Evolutionary conservation across 2,329 filamentous ascomycete genomes (phyloP).

Genomic region (Xylariaceae sp.): DNA sequence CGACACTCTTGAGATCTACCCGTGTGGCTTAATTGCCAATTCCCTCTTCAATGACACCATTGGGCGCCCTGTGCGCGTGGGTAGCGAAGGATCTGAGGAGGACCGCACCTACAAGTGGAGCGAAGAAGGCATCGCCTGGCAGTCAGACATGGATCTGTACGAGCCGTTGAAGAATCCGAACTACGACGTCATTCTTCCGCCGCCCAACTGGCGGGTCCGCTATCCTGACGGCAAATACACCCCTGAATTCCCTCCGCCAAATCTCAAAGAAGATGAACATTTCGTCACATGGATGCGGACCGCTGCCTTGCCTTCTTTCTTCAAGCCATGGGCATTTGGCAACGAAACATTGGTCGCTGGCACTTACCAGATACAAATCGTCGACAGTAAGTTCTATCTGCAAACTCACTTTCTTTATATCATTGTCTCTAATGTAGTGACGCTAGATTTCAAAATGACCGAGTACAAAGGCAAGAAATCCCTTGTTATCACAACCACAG

Average conservation of each 20-base stretch:
- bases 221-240: conserved; percentile 77
- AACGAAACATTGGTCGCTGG: conserved; percentile 72
- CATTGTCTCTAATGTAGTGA: conserved; percentile 2
- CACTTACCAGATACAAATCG: conserved; percentile 77
- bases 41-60: conserved; percentile 97
- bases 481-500: conserved; percentile 86
- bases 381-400: conserved; percentile 72
- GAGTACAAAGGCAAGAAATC: conserved; percentile 88
- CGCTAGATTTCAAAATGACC: conserved; percentile 77
- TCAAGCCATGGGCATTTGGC: conserved; percentile 89
- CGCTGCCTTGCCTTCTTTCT: conserved; percentile 90
- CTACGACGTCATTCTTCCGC: conserved; percentile 72
- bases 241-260: conserved; percentile 67
- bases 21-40: conserved; percentile 95
- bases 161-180: conserved; percentile 67
- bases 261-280: conserved; percentile 77
- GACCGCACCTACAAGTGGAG: conserved; percentile 75
- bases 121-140: conserved; percentile 82
- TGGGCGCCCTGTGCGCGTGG: conserved; percentile 66
- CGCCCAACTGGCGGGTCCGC: conserved; percentile 80
- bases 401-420: conserved; percentile 45
- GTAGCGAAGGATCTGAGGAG: conserved; percentile 49
- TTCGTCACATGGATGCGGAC: conserved; percentile 99
- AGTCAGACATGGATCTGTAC: conserved; percentile 81
- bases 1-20: conserved; percentile 75